Evolutionary conservation across 768 basidiomycete species (phyloP), one percentile per base, ranked within the genome.

Genomic region (Hydnomerulius pinastri): DNA sequence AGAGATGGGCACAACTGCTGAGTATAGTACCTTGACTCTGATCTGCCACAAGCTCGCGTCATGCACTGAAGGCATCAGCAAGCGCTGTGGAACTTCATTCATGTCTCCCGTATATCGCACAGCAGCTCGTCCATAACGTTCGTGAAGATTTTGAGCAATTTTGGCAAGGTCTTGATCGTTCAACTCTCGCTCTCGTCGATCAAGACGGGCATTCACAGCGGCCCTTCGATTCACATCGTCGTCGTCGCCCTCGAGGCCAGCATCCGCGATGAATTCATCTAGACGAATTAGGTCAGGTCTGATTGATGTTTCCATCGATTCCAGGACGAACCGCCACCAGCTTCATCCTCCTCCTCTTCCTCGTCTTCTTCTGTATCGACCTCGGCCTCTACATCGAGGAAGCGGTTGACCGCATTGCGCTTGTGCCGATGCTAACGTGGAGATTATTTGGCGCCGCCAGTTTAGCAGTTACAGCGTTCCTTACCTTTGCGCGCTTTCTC

Each of bases 291-390:
- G 27, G 32, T 67, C 24, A 62, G 41, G 45, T 44, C 20, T 15
- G 30, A 12, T 46, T 42, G 32, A n/a, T n/a, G 46, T 25, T 11
- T 11, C n/a, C 4, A 48, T 23, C 2, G 7, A 49, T 25, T 37
- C 18, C 24, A 36, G 43, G 33, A 63, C 77, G 15, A 38, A 79
- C 77, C 79, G 58, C 74, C 71, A 10, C 76, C 87, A 51, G 78
- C 80, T 46, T 91, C 90, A 17, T 89, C 88, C 3, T 90, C 90
- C 6, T 86, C 92, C 17, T 96, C 93, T 3, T 89, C 88, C 21
- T 98, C 97, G 29, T 97, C 96, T 4, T 98, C 97, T 17, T 98
- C 97, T 25, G 97, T 94, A 58, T 93, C 93, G 17, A 96, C 95
- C 66, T 93, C 92, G 47, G 93, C 94, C 73, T 96, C 92, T 49